A percentile compares a stretch with the other conserved stretches of the same genome.
These are phyloP conservation scores for Claviceps cyperi DNA, from an alignment of 2,329 filamentous ascomycete species.

Conservation along the genomic window DNA sequence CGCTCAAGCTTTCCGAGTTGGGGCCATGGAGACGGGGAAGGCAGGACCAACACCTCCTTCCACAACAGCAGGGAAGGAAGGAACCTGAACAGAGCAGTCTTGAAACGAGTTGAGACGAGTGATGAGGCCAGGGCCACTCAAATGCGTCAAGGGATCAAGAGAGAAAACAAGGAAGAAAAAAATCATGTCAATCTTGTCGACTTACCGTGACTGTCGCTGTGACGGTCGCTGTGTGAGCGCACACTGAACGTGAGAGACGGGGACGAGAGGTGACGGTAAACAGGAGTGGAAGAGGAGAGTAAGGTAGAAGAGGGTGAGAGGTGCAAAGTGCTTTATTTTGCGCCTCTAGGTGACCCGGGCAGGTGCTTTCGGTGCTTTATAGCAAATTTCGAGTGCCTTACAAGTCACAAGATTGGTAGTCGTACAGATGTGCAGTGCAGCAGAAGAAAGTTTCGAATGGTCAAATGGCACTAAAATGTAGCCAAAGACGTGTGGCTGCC, in stretches of 20 bases:
- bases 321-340: too few species aligned
- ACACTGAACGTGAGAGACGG: background rate
- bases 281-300: too few species aligned
- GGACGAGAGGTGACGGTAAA: background rate
- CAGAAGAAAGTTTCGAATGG: background rate
- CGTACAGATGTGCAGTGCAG: background rate
- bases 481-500: background rate
- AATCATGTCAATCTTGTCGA: slow-evolving; percentile 8
- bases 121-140: slow-evolving; percentile 1
- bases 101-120: too few species aligned
- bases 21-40: background rate
- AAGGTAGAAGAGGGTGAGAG: too few species aligned
- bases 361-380: background rate
- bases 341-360: background rate
- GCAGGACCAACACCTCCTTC: background rate
- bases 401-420: background rate
- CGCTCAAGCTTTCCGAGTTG: too few species aligned
- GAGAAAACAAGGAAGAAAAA: slow-evolving; percentile 2
- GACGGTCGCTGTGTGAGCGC: background rate
- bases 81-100: too few species aligned
- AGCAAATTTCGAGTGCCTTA: background rate
- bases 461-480: background rate
- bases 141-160: background rate
- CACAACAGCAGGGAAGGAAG: too few species aligned
- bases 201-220: slow-evolving; percentile 15